phyloP scores from a whole-genome alignment of 805 yeast species.

The Kregervanrija pseudodelftensis region DNA sequence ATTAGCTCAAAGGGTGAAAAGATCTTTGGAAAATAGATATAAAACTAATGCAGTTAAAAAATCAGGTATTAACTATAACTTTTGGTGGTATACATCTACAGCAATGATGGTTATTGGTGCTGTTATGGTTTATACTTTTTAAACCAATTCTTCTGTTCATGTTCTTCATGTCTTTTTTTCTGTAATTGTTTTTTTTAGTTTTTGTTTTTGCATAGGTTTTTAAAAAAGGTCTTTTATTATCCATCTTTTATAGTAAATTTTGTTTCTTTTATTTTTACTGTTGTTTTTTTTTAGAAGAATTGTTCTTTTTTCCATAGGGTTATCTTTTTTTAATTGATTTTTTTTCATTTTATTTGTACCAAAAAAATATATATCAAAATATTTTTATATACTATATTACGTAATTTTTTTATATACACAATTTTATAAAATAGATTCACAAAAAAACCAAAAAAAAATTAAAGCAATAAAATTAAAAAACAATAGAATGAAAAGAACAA shows the following conservation, averaged over 20 bases:
- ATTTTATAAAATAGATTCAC: neutral
- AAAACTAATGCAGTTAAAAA: conserved; percentile 64
- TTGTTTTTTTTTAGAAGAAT: neutral
- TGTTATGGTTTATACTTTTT: conserved; percentile 19
- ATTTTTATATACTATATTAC: neutral
- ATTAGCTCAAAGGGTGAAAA: conserved; percentile 42
- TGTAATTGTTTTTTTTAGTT: neutral
- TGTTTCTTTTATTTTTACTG: neutral
- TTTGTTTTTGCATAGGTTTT: neutral
- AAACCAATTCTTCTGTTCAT: neutral
- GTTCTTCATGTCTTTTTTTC: neutral
- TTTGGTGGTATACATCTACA: conserved; percentile 52
- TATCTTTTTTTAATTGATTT: neutral
- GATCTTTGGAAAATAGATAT: conserved; percentile 73
- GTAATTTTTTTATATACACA: neutral
- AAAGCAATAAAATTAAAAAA: neutral
- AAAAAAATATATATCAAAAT: neutral
- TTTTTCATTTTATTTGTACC: too few relatives aligned
- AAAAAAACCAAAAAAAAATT: neutral
- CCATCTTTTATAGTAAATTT: neutral
- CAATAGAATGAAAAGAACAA: neutral
- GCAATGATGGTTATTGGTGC: conserved; percentile 30
- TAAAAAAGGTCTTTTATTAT: neutral
- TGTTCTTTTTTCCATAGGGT: neutral
- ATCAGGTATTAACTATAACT: conserved; percentile 33